These are phyloP conservation scores for Hibiscus tridactylites DNA, from an alignment of 345 rosid species.

Conservation along the genomic window DNA sequence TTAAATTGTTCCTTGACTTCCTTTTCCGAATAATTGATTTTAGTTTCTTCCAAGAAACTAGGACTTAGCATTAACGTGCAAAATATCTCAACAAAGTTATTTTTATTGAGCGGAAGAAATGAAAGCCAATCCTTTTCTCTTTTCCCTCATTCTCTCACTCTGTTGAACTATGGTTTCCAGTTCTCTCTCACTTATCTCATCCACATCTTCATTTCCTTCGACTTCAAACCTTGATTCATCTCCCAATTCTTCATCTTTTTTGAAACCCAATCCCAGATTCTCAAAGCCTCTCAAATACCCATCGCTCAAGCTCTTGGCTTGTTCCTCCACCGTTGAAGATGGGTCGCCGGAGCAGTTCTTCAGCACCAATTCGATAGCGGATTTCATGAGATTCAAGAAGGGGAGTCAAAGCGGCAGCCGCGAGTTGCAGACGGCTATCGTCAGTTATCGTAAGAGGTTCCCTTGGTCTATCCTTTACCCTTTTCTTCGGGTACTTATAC, in stretches of 20 bases:
- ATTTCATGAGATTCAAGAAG: slow-evolving; percentile 72
- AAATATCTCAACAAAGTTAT: not conserved
- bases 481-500: slow-evolving; percentile 49
- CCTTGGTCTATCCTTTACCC: slow-evolving; percentile 82
- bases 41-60: not conserved
- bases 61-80: not conserved
- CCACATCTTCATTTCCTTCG: slow-evolving; percentile 23
- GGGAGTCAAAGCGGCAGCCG: slow-evolving; percentile 29
- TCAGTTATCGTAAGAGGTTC: slow-evolving; percentile 58
- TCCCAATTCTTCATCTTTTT: slow-evolving; percentile 22
- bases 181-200: slow-evolving; percentile 32
- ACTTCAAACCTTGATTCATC: slow-evolving; percentile 19
- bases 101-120: not conserved
- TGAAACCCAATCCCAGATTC: slow-evolving; percentile 13
- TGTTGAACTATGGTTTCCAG: slow-evolving; percentile 37
- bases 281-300: slow-evolving; percentile 3
- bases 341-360: slow-evolving; percentile 45
- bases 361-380: slow-evolving; percentile 56
- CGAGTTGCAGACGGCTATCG: slow-evolving; percentile 78
- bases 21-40: not conserved
- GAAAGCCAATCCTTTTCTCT: not conserved
- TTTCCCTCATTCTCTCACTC: slow-evolving; percentile 9
- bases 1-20: not conserved
- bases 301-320: slow-evolving; percentile 14
- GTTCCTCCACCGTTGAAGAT: slow-evolving; percentile 35